phyloP scores from a whole-genome alignment of 2,329 filamentous ascomycete genomes.

The Sclerotinia minor region DNA sequence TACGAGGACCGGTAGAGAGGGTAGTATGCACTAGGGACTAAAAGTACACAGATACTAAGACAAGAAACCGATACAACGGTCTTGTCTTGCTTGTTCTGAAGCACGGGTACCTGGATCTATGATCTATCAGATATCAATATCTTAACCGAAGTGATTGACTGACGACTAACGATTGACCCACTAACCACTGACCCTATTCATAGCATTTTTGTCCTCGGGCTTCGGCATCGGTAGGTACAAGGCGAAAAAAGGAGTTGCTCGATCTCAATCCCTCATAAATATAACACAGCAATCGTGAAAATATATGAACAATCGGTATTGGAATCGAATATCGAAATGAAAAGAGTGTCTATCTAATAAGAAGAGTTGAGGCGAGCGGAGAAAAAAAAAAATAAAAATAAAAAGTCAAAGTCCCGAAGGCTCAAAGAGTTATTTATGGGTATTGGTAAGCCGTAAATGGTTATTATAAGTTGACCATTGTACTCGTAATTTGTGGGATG shows the following conservation, averaged over 20 bases:
- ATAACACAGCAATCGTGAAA: neutral
- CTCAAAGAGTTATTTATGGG: neutral
- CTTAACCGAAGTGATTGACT: neutral
- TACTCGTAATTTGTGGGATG: too few species aligned
- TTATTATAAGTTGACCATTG: neutral
- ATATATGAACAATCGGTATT: neutral
- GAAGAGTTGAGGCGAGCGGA: neutral
- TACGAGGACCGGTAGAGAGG: neutral
- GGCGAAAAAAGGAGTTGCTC: neutral
- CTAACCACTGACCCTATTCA: neutral
- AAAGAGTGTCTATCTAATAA: neutral
- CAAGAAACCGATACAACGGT: conserved; percentile 6
- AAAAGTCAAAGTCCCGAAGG: neutral
- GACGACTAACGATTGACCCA: too few species aligned
- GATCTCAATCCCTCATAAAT: neutral
- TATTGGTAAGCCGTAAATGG: neutral
- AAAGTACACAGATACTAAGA: neutral
- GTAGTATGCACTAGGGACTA: too few species aligned
- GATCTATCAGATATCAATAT: conserved; percentile 2
- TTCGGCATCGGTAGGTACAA: neutral
- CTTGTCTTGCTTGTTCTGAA: neutral
- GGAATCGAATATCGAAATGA: neutral
- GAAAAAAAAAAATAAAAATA: neutral
- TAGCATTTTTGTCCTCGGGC: neutral
- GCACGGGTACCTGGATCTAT: neutral